phyloP scores from a whole-genome alignment of 495 filamentous ascomycete genomes.

The Trichocladium antarcticum region DNA sequence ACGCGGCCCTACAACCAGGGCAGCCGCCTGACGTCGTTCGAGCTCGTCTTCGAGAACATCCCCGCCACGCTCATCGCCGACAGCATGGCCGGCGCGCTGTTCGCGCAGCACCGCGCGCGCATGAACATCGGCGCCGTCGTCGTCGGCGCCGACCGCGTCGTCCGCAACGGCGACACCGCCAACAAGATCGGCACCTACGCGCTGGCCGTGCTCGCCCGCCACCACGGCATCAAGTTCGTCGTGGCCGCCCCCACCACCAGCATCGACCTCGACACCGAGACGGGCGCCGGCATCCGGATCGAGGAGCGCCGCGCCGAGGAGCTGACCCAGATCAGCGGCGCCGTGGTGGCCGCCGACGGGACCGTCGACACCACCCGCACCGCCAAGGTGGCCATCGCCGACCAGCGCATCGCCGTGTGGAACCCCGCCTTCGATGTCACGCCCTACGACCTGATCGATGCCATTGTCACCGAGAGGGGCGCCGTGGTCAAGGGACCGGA shows the following conservation, averaged over 20 bases:
- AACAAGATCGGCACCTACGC: slow-evolving; percentile 98
- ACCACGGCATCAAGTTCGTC: slow-evolving; percentile 86
- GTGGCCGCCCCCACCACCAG: slow-evolving; percentile 92
- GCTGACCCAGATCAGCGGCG: slow-evolving; percentile 69
- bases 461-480: slow-evolving; percentile 84
- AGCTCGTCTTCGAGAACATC: slow-evolving; percentile 84
- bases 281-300: slow-evolving; percentile 69
- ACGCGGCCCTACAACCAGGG: slow-evolving; percentile 98
- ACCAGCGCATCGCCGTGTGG: slow-evolving; percentile 74
- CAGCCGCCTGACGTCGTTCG: slow-evolving; percentile 86
- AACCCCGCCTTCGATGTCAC: slow-evolving; percentile 97
- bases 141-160: slow-evolving; percentile 90
- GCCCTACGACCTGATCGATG: slow-evolving; percentile 75
- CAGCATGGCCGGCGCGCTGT: slow-evolving; percentile 85
- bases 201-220: slow-evolving; percentile 71
- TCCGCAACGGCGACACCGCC: slow-evolving; percentile 91
- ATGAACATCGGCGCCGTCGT: slow-evolving; percentile 69
- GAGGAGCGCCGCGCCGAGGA: slow-evolving; percentile 74
- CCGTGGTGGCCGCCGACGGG: slow-evolving; percentile 41
- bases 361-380: slow-evolving; percentile 41
- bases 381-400: slow-evolving; percentile 69
- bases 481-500: slow-evolving; percentile 66
- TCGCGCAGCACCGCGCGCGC: slow-evolving; percentile 45
- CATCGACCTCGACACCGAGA: slow-evolving; percentile 71
- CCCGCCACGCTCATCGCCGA: slow-evolving; percentile 92